These are phyloP conservation scores for Beauveria australis DNA, from an alignment of 2,329 filamentous ascomycete genomes.

Conservation along the genomic window DNA sequence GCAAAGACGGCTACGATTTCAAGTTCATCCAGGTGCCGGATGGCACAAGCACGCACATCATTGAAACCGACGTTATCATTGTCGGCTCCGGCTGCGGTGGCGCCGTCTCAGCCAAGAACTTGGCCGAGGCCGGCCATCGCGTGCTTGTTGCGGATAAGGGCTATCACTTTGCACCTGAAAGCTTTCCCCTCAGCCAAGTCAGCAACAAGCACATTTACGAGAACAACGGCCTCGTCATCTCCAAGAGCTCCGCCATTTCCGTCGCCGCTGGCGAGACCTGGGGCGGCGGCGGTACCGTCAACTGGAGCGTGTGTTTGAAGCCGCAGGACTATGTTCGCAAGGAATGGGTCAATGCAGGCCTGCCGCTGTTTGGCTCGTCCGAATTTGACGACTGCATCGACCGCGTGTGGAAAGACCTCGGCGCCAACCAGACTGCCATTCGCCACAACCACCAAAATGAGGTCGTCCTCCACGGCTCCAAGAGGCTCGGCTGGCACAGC, in stretches of 20 bases:
- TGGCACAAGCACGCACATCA: constrained; percentile 38
- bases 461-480: constrained; percentile 65
- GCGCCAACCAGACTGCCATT: constrained; percentile 57
- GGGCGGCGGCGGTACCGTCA: constrained; percentile 82
- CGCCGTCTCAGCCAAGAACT: constrained; percentile 69
- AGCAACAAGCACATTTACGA: constrained; percentile 59
- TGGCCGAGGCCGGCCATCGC: constrained; percentile 65
- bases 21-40: constrained; percentile 51
- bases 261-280: constrained; percentile 64
- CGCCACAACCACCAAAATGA: constrained; percentile 66
- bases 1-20: constrained; percentile 44
- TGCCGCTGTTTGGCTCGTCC: constrained; percentile 65
- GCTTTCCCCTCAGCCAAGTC: constrained; percentile 65
- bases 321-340: constrained; percentile 68
- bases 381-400: constrained; percentile 76
- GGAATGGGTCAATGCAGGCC: constrained; percentile 66
- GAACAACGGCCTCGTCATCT: constrained; percentile 49
- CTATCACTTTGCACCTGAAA: constrained; percentile 64
- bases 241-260: constrained; percentile 49
- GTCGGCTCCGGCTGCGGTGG: constrained; percentile 84
- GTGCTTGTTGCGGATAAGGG: constrained; percentile 79
- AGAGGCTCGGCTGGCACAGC: constrained; percentile 64
- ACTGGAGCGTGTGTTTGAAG: constrained; percentile 63
- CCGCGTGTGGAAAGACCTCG: constrained; percentile 70
- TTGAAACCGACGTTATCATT: constrained; percentile 76